phyloP scores from a whole-genome alignment of 2,329 filamentous ascomycete genomes.

The Talaromyces sp. region DNA sequence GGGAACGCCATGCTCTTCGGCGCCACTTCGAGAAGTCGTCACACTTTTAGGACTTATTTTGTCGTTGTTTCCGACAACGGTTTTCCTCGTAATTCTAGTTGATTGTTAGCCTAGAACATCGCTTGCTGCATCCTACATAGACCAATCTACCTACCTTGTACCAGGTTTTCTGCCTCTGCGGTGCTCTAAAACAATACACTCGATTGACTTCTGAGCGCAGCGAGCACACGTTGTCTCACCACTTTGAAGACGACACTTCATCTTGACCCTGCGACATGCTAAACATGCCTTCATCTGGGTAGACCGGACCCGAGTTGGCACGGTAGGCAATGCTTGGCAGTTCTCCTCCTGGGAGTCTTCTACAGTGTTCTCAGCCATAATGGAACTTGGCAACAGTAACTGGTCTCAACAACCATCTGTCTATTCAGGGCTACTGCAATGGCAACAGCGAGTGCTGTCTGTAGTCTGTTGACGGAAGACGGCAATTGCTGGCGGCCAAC shows the following conservation, averaged over 20 bases:
- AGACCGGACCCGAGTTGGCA: neutral
- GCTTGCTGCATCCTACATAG: neutral
- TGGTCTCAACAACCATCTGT: neutral
- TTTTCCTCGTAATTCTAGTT: neutral
- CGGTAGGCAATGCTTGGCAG: neutral
- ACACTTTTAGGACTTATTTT: neutral
- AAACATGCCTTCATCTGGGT: constrained; percentile 32
- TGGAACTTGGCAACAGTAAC: neutral
- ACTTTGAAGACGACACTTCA: constrained; percentile 33
- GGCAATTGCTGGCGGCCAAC: neutral
- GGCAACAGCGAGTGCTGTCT: neutral
- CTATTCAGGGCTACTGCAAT: neutral
- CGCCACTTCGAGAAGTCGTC: neutral
- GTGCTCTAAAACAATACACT: constrained; percentile 40
- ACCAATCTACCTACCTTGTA: constrained; percentile 24
- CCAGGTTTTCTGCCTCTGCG: constrained; percentile 38
- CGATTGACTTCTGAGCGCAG: constrained; percentile 36
- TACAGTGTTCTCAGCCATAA: neutral
- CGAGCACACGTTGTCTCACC: constrained; percentile 31
- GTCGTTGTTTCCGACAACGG: neutral
- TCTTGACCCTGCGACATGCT: constrained; percentile 39
- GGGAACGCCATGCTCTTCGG: neutral
- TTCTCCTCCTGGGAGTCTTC: neutral
- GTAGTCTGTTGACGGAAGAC: neutral
- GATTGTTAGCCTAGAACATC: neutral